Percentiles rank a stretch among this genome's conserved stretches.
Evolutionary conservation across 1,284 basidiomycete species (phyloP).

Genomic region (Abortiporus biennis): DNA sequence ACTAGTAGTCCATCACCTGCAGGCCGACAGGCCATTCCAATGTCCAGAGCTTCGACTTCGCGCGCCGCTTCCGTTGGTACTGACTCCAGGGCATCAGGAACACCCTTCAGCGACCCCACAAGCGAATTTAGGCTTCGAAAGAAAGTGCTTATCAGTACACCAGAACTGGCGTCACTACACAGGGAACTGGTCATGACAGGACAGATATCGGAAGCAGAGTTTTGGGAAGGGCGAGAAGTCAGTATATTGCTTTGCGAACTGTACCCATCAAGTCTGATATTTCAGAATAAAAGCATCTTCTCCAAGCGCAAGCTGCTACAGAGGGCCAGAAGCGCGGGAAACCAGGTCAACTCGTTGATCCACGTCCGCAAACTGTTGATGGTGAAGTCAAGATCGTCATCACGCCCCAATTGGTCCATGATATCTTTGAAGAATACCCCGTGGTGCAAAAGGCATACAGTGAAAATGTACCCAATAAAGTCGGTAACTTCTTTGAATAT

Average conservation of each 20-base stretch:
- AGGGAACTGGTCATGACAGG: constrained; percentile 80
- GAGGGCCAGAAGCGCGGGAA: constrained; percentile 79
- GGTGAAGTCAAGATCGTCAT: constrained; percentile 89
- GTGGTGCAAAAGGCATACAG: constrained; percentile 89
- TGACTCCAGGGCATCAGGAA: constrained; percentile 48
- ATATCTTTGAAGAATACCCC: constrained; percentile 98
- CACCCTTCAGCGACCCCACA: constrained; percentile 51
- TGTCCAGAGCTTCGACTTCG: constrained; percentile 39
- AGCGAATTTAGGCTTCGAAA: constrained; percentile 70
- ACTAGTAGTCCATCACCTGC: constrained; percentile 13
- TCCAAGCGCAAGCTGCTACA: constrained; percentile 64
- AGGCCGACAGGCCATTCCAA: constrained; percentile 19
- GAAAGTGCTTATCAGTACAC: constrained; percentile 71
- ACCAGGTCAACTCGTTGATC: constrained; percentile 84
- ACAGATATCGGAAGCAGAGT: constrained; percentile 87
- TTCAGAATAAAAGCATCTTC: constrained; percentile 46
- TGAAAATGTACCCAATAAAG: constrained; percentile 88
- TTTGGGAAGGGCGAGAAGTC: constrained; percentile 94
- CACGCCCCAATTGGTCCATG: constrained; percentile 88
- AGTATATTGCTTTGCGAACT: constrained; percentile 10
- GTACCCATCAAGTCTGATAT: constrained; percentile 9
- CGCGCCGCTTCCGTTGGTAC: constrained; percentile 56
- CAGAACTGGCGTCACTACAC: constrained; percentile 75
- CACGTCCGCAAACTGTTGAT: constrained; percentile 75
- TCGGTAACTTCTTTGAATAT: constrained; percentile 25